Conservation (phyloP, 1,139 yeast species). For the Oligophagozyma castellii region DNA sequence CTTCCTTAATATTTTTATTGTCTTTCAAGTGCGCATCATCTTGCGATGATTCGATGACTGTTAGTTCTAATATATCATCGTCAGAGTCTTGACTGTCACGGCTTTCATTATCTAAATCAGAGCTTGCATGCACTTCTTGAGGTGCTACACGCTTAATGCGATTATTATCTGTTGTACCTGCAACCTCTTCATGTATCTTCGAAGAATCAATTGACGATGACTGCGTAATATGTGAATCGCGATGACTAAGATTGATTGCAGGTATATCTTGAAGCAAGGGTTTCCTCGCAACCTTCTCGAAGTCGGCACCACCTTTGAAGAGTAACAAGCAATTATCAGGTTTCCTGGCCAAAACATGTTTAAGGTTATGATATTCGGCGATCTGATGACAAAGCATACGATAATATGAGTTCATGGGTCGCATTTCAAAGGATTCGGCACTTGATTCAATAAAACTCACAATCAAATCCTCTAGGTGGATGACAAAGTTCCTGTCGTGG, state of each 20-base stretch:
- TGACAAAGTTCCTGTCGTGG: conserved; percentile 38
- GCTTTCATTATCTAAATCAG: background rate
- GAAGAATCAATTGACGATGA: background rate
- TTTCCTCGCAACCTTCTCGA: conserved; percentile 6
- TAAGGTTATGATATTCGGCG: conserved; percentile 51
- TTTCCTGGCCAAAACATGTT: conserved; percentile 33
- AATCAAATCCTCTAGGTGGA: conserved; percentile 39
- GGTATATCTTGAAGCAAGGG: conserved; percentile 13
- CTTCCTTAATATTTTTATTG: too few species aligned
- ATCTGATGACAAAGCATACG: conserved; percentile 53
- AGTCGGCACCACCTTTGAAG: conserved; percentile 24
- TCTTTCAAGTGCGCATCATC: too few species aligned
- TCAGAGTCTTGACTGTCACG: conserved; percentile 2
- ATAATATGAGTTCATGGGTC: conserved; percentile 51
- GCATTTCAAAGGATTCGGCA: conserved; percentile 32
- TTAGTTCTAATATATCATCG: background rate
- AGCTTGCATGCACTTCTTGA: background rate
- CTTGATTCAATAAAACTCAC: conserved; percentile 24
- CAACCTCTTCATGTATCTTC: background rate
- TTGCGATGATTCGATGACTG: too few species aligned
- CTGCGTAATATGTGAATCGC: too few species aligned
- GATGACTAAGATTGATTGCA: background rate
- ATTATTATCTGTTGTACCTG: background rate
- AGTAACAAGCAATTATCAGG: conserved; percentile 34
- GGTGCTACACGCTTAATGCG: background rate